phyloP scores from a whole-genome alignment of 768 basidiomycete species.

The Trametes coccinea region DNA sequence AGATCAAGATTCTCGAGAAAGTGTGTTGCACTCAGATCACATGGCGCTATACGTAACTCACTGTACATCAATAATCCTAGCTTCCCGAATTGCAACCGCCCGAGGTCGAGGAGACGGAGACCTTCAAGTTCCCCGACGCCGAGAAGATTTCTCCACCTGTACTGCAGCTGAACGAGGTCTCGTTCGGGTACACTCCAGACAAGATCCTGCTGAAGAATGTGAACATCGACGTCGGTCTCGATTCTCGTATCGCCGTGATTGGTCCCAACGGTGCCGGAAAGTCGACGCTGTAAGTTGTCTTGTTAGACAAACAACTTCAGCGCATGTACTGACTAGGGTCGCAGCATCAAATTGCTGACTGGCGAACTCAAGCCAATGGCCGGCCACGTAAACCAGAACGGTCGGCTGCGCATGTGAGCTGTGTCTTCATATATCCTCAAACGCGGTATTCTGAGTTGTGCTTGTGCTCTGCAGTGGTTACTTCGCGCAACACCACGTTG shows the following conservation, averaged over 20 bases:
- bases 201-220: conserved; percentile 75
- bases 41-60: too few relatives aligned
- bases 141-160: conserved; percentile 98
- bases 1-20: conserved; percentile 75
- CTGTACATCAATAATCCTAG: conserved; percentile 36
- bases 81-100: conserved; percentile 92
- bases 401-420: conserved; percentile 82
- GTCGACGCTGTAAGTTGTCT: conserved; percentile 73
- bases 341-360: conserved; percentile 88
- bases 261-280: conserved; percentile 97
- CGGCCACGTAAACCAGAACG: conserved; percentile 89
- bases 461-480: conserved; percentile 57
- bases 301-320: not conserved
- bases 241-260: conserved; percentile 92
- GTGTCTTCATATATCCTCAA: not conserved
- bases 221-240: conserved; percentile 92
- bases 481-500: conserved; percentile 96
- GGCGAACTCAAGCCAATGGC: conserved; percentile 73
- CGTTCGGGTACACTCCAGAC: conserved; percentile 82
- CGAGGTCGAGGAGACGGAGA: conserved; percentile 89
- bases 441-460: conserved; percentile 2
- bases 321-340: not conserved
- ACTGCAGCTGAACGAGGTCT: conserved; percentile 87
- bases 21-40: conserved; percentile 33
- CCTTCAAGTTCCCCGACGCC: conserved; percentile 95